Evolutionary conservation across 169 alveolate species (phyloP).

Genomic region (Plasmodium blacklocki): DNA sequence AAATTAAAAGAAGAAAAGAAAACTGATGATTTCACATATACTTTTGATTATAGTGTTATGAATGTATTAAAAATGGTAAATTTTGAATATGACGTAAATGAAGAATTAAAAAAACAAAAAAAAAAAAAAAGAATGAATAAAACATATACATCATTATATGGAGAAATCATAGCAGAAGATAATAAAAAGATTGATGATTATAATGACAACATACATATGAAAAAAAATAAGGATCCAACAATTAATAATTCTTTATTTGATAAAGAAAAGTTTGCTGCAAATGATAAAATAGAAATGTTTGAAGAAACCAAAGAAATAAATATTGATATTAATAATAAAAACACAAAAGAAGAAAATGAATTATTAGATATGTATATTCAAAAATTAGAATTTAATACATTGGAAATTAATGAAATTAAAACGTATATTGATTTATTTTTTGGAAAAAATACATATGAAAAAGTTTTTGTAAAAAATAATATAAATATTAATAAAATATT

Average conservation of each 20-base stretch:
- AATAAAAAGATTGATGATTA: background rate
- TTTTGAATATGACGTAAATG: constrained; percentile 74
- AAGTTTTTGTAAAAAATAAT: constrained; percentile 29
- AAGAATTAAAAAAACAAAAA: constrained; percentile 38
- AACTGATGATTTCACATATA: constrained; percentile 29
- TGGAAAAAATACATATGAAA: constrained; percentile 60
- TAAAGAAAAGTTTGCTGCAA: background rate
- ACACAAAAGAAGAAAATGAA: constrained; percentile 63
- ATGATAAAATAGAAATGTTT: background rate
- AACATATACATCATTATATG: background rate
- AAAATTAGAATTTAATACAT: constrained; percentile 33
- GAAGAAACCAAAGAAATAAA: constrained; percentile 30
- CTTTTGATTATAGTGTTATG: constrained; percentile 72
- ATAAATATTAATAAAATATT: constrained; percentile 51
- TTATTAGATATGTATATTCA: constrained; percentile 36
- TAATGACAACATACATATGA: background rate
- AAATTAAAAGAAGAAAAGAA: constrained; percentile 59
- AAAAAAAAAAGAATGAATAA: constrained; percentile 19
- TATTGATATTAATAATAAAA: constrained; percentile 52
- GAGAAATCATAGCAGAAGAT: background rate
- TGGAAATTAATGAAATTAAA: constrained; percentile 36
- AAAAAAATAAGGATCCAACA: background rate
- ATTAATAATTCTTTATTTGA: background rate
- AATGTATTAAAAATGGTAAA: constrained; percentile 48
- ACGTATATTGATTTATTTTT: constrained; percentile 53